Evolutionary conservation across 108 stramenopile genomes (phyloP).

Genomic region (Skeletonema grethae): DNA sequence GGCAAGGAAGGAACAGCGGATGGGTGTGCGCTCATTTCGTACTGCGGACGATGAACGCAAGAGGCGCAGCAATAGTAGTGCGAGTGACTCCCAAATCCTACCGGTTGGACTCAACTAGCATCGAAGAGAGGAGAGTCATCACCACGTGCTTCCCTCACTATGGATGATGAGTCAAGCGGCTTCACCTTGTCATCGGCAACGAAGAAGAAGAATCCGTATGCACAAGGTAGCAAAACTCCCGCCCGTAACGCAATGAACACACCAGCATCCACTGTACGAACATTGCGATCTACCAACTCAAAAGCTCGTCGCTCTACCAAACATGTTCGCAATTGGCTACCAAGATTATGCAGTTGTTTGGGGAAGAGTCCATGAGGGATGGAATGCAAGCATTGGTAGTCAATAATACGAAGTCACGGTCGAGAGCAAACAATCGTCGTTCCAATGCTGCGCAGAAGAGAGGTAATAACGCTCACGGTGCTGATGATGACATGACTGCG

Average conservation of each 20-base stretch:
- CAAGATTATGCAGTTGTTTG: constrained; percentile 66
- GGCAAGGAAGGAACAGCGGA: constrained; percentile 1
- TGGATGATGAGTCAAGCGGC: constrained; percentile 22
- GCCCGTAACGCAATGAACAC: not conserved
- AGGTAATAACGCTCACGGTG: not conserved
- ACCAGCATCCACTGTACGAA: constrained; percentile 1
- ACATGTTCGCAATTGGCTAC: constrained; percentile 72
- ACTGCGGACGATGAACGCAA: not conserved
- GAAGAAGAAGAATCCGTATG: not conserved
- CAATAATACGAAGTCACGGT: not conserved
- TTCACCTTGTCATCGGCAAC: constrained; percentile 38
- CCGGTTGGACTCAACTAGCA: constrained; percentile 16
- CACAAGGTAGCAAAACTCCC: not conserved
- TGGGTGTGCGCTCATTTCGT: constrained; percentile 18
- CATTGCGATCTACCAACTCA: not conserved
- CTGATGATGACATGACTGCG: constrained; percentile 17
- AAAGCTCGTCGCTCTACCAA: constrained; percentile 7
- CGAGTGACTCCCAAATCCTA: constrained; percentile 16
- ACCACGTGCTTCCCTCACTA: constrained; percentile 6
- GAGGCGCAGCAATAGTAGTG: not conserved
- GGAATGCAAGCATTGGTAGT: constrained; percentile 11
- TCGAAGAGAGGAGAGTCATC: not conserved
- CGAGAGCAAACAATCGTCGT: not conserved
- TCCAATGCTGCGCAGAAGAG: constrained; percentile 2
- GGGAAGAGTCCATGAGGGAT: constrained; percentile 4